Evolutionary conservation across 805 yeast species (phyloP).

Genomic region (Middelhovenomyces tepae): DNA sequence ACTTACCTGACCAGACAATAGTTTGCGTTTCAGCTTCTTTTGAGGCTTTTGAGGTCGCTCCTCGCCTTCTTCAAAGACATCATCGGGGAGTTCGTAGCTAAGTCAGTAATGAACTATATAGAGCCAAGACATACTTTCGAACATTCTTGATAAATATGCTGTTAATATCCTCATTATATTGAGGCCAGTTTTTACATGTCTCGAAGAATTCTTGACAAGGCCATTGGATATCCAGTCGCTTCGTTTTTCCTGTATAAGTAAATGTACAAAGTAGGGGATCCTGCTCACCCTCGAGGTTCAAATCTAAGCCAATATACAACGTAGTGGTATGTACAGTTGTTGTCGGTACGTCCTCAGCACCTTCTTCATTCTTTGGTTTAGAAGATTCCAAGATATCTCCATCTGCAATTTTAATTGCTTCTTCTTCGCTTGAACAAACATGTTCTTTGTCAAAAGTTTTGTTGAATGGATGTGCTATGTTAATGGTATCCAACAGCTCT

Average conservation of each 20-base stretch:
- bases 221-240: slow-evolving; percentile 63
- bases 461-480: slow-evolving; percentile 82
- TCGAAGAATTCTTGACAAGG: slow-evolving; percentile 87
- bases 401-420: slow-evolving; percentile 46
- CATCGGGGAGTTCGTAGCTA: slow-evolving; percentile 66
- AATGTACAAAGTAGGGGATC: slow-evolving; percentile 16
- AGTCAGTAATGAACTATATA: slow-evolving; percentile 1
- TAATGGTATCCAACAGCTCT: slow-evolving; percentile 67
- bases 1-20: slow-evolving; percentile 8
- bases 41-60: slow-evolving; percentile 54
- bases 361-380: slow-evolving; percentile 15
- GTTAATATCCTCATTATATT: slow-evolving; percentile 52
- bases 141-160: slow-evolving; percentile 63
- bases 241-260: slow-evolving; percentile 33
- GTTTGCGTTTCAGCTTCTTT: slow-evolving; percentile 41
- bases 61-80: slow-evolving; percentile 78
- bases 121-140: slow-evolving; percentile 38
- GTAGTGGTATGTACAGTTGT: slow-evolving; percentile 54
- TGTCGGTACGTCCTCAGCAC: slow-evolving; percentile 19
- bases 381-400: slow-evolving; percentile 36
- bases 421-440: slow-evolving; percentile 42
- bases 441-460: slow-evolving; percentile 59
- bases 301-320: slow-evolving; percentile 69
- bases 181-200: slow-evolving; percentile 65
- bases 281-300: slow-evolving; percentile 41